phyloP scores from a whole-genome alignment of 257 asterid genomes.

The Knoxia roxburghii region DNA sequence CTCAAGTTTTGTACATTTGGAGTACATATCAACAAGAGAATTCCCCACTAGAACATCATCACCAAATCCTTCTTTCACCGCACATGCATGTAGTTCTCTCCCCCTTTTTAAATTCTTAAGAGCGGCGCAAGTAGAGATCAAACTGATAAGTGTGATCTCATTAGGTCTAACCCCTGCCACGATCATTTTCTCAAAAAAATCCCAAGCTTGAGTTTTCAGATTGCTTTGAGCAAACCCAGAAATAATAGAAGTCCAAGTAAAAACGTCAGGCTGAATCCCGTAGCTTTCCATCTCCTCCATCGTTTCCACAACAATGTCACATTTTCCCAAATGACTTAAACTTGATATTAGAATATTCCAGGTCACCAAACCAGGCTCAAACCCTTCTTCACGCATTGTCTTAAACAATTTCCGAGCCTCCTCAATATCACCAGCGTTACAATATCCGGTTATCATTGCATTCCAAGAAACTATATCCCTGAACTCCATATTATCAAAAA shows the following conservation, averaged over 20 bases:
- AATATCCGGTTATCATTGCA: slow-evolving; percentile 58
- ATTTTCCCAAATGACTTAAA: slow-evolving; percentile 52
- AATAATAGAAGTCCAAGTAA: slow-evolving; percentile 67
- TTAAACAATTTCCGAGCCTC: slow-evolving; percentile 48
- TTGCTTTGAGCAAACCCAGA: slow-evolving; percentile 62
- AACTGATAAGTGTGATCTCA: slow-evolving; percentile 57
- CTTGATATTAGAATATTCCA: slow-evolving; percentile 68
- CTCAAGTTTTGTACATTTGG: slow-evolving; percentile 63
- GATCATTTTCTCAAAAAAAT: slow-evolving; percentile 51
- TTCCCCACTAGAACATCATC: slow-evolving; percentile 59
- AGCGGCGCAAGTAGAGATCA: slow-evolving; percentile 52
- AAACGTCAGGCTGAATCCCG: slow-evolving; percentile 59
- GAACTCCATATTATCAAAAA: slow-evolving; percentile 43
- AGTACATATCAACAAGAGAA: slow-evolving; percentile 70
- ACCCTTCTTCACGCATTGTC: slow-evolving; percentile 45
- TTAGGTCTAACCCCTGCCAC: slow-evolving; percentile 54
- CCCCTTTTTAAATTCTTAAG: slow-evolving; percentile 57
- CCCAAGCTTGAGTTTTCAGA: slow-evolving; percentile 41
- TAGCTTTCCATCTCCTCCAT: slow-evolving; percentile 55
- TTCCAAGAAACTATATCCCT: slow-evolving; percentile 74
- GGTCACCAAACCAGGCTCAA: slow-evolving; percentile 55
- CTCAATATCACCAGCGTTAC: slow-evolving; percentile 39
- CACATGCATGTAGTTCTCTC: slow-evolving; percentile 55
- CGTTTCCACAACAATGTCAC: slow-evolving; percentile 49
- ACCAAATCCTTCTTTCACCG: slow-evolving; percentile 51